Conservation (phyloP, 1,284 basidiomycete species). For the Fistulina hepatica region DNA sequence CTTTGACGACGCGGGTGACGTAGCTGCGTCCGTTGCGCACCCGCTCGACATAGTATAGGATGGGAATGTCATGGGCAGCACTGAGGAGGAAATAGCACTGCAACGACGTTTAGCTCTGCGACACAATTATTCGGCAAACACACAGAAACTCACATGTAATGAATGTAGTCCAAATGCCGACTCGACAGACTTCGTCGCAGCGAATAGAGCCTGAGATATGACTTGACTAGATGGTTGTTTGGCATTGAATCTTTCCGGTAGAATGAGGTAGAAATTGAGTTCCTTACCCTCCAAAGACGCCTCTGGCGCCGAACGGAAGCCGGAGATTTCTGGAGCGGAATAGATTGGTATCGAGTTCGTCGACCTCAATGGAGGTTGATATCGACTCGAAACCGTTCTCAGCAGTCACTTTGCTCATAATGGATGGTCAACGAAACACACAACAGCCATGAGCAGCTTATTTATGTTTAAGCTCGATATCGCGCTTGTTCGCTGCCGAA, state of each 20-base stretch:
- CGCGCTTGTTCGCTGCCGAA: too few relatives aligned
- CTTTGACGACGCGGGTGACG: slow-evolving; percentile 61
- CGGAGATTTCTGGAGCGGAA: slow-evolving; percentile 69
- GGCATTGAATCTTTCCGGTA: not conserved
- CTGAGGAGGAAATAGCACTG: slow-evolving; percentile 78
- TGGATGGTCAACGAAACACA: too few relatives aligned
- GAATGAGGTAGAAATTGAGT: not conserved
- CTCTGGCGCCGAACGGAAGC: slow-evolving; percentile 54
- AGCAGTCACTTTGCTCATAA: too few relatives aligned
- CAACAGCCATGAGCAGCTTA: too few relatives aligned
- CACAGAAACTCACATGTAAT: slow-evolving; percentile 47
- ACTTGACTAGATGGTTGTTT: slow-evolving; percentile 64
- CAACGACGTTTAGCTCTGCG: not conserved
- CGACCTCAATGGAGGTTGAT: slow-evolving; percentile 64
- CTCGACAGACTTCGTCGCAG: slow-evolving; percentile 67
- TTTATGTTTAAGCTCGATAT: too few relatives aligned
- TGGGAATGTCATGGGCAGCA: slow-evolving; percentile 66
- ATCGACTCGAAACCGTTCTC: too few relatives aligned
- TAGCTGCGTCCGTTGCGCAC: slow-evolving; percentile 75
- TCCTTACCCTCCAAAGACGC: slow-evolving; percentile 71
- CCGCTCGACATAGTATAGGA: slow-evolving; percentile 80
- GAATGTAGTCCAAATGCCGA: slow-evolving; percentile 64
- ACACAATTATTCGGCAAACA: not conserved
- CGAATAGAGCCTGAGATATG: slow-evolving; percentile 77
- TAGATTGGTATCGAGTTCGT: slow-evolving; percentile 65